phyloP scores from a whole-genome alignment of 2,329 filamentous ascomycete species.

The Fusarium compactum region DNA sequence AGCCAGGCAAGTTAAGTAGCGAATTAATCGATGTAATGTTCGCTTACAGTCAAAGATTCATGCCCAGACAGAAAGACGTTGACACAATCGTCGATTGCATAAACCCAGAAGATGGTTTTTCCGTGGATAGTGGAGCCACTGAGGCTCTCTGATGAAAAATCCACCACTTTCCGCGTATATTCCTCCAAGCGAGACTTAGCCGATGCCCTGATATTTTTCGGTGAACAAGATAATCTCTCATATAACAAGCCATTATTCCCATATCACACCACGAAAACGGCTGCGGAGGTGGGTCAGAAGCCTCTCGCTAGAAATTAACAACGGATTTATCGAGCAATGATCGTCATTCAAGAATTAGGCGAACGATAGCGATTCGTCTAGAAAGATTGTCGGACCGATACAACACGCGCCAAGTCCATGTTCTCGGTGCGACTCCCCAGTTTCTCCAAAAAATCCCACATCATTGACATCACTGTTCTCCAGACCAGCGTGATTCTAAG shows the following conservation, averaged over 20 bases:
- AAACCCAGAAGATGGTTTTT: no score
- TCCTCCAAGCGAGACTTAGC: not conserved
- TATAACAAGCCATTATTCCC: not conserved
- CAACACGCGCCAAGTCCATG: not conserved
- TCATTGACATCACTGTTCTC: conserved; percentile 20
- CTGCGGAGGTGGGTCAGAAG: not conserved
- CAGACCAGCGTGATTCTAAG: not conserved
- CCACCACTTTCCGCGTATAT: not conserved
- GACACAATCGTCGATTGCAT: no score
- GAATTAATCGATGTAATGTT: no score
- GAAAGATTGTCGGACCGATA: conserved; percentile 13
- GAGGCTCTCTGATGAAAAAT: not conserved
- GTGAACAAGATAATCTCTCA: not conserved
- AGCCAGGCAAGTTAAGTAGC: no score
- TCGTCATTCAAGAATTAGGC: not conserved
- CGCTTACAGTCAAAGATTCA: no score
- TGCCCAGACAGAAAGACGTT: no score
- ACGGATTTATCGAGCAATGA: not conserved
- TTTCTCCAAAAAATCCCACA: not conserved
- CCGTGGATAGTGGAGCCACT: not conserved
- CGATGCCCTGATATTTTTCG: not conserved
- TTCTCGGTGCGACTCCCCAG: not conserved
- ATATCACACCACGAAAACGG: not conserved
- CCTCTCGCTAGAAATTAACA: not conserved
- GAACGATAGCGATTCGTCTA: not conserved